These are phyloP conservation scores for Rubroshorea leprosula DNA, from an alignment of 345 rosid genomes.

Conservation along the genomic window DNA sequence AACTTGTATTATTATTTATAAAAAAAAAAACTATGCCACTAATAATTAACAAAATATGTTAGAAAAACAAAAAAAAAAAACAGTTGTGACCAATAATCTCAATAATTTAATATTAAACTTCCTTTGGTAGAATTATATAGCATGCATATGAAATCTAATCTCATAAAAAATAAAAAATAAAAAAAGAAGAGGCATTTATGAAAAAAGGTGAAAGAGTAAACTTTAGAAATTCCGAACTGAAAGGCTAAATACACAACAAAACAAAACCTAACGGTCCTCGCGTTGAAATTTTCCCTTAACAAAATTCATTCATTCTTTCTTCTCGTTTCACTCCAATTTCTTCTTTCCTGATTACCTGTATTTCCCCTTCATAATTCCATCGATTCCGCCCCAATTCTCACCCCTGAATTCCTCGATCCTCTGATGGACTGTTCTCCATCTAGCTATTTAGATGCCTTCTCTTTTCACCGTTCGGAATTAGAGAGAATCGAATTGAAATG, in stretches of 20 bases:
- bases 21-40: too few species aligned
- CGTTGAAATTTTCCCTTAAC: conserved; percentile 18
- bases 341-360: too few species aligned
- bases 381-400: conserved; percentile 5
- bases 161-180: too few species aligned
- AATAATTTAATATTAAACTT: too few species aligned
- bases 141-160: too few species aligned
- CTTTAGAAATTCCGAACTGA: not conserved
- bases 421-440: not conserved
- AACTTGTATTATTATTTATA: too few species aligned
- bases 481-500: not conserved
- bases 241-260: not conserved
- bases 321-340: too few species aligned
- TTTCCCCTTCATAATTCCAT: not conserved
- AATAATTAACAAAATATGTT: too few species aligned
- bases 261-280: conserved; percentile 35
- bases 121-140: too few species aligned
- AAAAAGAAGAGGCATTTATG: too few species aligned
- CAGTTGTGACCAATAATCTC: too few species aligned
- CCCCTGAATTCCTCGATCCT: conserved; percentile 14
- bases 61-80: too few species aligned
- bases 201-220: not conserved
- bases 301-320: not conserved
- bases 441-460: not conserved
- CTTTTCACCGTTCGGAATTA: not conserved